Evolutionary conservation across 306 rosid genomes (phyloP).

Genomic region (Sicyos baderoa): DNA sequence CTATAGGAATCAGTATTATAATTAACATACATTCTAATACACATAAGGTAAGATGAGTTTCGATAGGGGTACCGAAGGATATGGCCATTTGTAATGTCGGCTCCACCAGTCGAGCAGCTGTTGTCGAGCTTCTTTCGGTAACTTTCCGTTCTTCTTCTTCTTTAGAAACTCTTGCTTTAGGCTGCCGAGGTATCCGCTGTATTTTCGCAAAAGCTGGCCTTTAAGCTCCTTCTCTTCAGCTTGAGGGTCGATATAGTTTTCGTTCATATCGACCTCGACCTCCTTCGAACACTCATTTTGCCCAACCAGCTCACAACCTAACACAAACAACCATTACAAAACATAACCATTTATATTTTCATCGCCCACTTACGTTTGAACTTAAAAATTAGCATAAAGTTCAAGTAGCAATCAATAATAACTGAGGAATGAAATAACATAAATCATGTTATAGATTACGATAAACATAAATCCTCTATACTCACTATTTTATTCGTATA

Average conservation of each 20-base stretch:
- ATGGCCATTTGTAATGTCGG: slow-evolving; percentile 41
- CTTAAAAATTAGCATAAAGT: background rate
- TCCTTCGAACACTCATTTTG: slow-evolving; percentile 25
- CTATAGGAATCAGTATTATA: too few relatives aligned
- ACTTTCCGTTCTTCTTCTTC: slow-evolving; percentile 46
- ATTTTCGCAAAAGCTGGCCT: slow-evolving; percentile 37
- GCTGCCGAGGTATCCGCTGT: slow-evolving; percentile 37
- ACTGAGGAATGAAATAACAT: background rate
- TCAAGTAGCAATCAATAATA: background rate
- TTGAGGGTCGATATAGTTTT: slow-evolving; percentile 29
- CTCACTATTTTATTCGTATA: too few relatives aligned
- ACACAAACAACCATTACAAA: background rate
- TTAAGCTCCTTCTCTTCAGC: slow-evolving; percentile 39
- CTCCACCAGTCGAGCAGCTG: slow-evolving; percentile 43
- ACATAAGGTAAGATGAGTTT: background rate
- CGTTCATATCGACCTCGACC: slow-evolving; percentile 22
- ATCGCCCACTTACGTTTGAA: background rate
- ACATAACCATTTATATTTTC: background rate
- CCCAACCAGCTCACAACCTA: slow-evolving; percentile 23
- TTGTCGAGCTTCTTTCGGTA: slow-evolving; percentile 46
- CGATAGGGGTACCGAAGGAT: slow-evolving; percentile 26
- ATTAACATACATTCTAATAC: too few relatives aligned
- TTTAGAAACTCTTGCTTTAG: slow-evolving; percentile 42
- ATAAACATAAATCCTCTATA: too few relatives aligned
- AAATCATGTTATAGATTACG: background rate